Conservation (phyloP, 2,329 filamentous ascomycete genomes). For the Venturiaceae sp. region DNA sequence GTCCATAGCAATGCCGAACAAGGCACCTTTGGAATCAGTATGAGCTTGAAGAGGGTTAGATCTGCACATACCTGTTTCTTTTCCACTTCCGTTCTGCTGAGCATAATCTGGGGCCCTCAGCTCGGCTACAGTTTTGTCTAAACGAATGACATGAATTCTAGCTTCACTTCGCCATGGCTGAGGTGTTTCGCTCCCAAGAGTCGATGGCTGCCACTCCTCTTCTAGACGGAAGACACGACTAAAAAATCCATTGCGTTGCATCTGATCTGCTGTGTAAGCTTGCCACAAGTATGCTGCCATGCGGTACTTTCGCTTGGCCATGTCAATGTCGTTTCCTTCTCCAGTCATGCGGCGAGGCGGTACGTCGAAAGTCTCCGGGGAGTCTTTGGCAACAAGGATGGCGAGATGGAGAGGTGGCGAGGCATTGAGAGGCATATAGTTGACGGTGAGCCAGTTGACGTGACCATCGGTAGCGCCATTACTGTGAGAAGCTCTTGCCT, state of each 20-base stretch:
- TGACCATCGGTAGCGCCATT: slow-evolving; percentile 20
- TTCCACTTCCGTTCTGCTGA: slow-evolving; percentile 64
- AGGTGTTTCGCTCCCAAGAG: slow-evolving; percentile 54
- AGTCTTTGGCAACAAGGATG: slow-evolving; percentile 81
- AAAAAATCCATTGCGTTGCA: slow-evolving; percentile 81
- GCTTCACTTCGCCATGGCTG: slow-evolving; percentile 81
- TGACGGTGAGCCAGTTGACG: slow-evolving; percentile 36
- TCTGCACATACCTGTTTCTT: slow-evolving; percentile 52
- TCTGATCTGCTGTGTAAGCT: slow-evolving; percentile 92
- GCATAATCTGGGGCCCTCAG: slow-evolving; percentile 68
- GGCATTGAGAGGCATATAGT: slow-evolving; percentile 72
- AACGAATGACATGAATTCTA: slow-evolving; percentile 75
- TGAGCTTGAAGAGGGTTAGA: not conserved
- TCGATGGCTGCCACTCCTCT: slow-evolving; percentile 86
- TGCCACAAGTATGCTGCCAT: slow-evolving; percentile 98
- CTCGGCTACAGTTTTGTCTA: slow-evolving; percentile 75
- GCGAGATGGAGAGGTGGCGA: slow-evolving; percentile 82
- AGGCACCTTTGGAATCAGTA: slow-evolving; percentile 12
- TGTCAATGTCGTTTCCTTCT: slow-evolving; percentile 74
- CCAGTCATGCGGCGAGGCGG: slow-evolving; percentile 63
- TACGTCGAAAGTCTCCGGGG: slow-evolving; percentile 74
- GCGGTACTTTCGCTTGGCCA: slow-evolving; percentile 79
- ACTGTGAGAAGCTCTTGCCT: slow-evolving; percentile 66
- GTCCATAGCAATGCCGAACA: slow-evolving; percentile 68
- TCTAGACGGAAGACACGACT: slow-evolving; percentile 83